phyloP scores from a whole-genome alignment of 495 filamentous ascomycete genomes.

The Rostrohypoxylon terebratum region DNA sequence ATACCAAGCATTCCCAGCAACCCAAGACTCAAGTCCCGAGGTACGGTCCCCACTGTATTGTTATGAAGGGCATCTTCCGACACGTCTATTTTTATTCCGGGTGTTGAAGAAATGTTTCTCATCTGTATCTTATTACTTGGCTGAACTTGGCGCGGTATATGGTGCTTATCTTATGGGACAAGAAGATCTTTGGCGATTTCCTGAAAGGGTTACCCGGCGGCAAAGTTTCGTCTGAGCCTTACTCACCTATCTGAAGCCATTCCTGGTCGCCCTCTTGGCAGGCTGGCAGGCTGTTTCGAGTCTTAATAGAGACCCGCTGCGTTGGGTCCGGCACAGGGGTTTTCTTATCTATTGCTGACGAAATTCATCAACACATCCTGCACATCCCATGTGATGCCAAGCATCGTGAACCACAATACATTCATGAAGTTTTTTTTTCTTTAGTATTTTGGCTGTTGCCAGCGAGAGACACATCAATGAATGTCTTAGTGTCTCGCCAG shows the following conservation, averaged over 20 bases:
- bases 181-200: constrained; percentile 32
- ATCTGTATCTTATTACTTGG: constrained; percentile 16
- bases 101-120: constrained; percentile 33
- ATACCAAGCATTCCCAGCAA: constrained; percentile 1
- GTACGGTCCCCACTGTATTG: constrained; percentile 17
- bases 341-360: constrained; percentile 4
- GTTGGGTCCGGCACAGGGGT: constrained; percentile 21
- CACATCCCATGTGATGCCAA: constrained; percentile 11
- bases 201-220: constrained; percentile 28
- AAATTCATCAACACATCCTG: constrained; percentile 4
- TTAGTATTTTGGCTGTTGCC: background rate
- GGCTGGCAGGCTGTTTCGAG: constrained; percentile 11
- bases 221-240: constrained; percentile 34
- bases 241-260: constrained; percentile 10
- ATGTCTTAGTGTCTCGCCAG: background rate
- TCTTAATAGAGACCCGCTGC: constrained; percentile 20
- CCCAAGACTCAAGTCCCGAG: background rate
- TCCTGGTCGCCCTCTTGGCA: background rate
- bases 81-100: constrained; percentile 34
- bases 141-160: constrained; percentile 21
- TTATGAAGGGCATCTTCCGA: constrained; percentile 15
- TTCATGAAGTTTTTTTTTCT: background rate
- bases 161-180: constrained; percentile 28
- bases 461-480: background rate
- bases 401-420: constrained; percentile 14